These are phyloP conservation scores for Sextonia rubra DNA, from an alignment of 164 flowering plant genomes.

Conservation along the genomic window DNA sequence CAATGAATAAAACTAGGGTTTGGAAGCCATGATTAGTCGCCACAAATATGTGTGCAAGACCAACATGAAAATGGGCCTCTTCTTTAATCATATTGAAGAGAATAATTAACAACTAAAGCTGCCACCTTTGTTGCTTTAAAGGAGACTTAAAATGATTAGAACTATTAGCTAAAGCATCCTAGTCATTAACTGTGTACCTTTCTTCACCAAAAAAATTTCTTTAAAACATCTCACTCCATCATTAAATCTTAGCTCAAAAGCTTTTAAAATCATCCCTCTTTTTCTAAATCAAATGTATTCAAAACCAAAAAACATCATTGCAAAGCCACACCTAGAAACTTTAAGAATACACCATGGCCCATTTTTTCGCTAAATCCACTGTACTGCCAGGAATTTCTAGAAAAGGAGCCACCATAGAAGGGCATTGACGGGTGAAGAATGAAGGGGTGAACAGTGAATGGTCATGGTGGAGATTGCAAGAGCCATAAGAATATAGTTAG, in stretches of 20 bases:
- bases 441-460: too few species aligned
- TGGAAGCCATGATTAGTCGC: not conserved
- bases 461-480: too few species aligned
- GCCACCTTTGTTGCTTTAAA: not conserved
- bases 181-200: not conserved
- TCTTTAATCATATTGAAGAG: not conserved
- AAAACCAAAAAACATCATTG: not conserved
- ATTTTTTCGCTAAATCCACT: too few species aligned
- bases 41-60: not conserved
- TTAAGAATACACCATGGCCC: not conserved
- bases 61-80: not conserved
- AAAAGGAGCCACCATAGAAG: too few species aligned
- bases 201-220: not conserved
- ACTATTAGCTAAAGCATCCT: not conserved
- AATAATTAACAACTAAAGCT: too few species aligned
- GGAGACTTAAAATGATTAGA: not conserved
- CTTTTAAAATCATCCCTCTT: too few species aligned
- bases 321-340: not conserved
- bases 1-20: not conserved
- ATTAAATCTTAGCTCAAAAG: not conserved
- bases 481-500: too few species aligned
- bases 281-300: not conserved
- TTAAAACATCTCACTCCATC: not conserved
- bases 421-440: too few species aligned
- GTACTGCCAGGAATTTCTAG: too few species aligned